phyloP scores from a whole-genome alignment of 345 rosid species.

The Arabis alpina region DNA sequence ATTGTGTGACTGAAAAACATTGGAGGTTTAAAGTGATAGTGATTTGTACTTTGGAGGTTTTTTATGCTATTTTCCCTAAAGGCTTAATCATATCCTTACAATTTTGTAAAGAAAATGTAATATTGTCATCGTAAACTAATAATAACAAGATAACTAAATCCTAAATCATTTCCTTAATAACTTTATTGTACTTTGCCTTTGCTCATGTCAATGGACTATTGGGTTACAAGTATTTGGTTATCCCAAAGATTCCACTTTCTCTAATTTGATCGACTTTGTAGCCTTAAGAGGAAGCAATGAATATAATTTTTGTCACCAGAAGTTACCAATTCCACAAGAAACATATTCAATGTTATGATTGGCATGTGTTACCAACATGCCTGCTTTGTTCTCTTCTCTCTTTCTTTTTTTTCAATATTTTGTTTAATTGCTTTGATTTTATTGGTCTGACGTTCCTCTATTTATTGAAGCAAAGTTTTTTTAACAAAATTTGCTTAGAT shows the following conservation, averaged over 20 bases:
- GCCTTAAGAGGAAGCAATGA: slow-evolving; percentile 40
- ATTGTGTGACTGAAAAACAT: no score
- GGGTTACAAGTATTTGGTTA: slow-evolving; percentile 27
- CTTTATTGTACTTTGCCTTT: slow-evolving; percentile 37
- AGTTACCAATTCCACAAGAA: slow-evolving; percentile 42
- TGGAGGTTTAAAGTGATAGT: no score
- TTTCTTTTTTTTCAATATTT: not conserved
- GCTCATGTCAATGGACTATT: slow-evolving; percentile 28
- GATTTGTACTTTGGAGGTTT: no score
- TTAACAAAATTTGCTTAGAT: no score
- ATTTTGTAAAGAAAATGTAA: not conserved
- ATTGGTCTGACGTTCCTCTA: not conserved
- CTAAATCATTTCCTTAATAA: slow-evolving; percentile 40
- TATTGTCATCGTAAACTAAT: slow-evolving; percentile 10
- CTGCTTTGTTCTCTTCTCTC: slow-evolving; percentile 26
- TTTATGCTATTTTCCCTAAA: no score
- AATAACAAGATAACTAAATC: not conserved
- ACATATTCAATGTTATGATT: slow-evolving; percentile 41
- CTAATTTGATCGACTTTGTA: slow-evolving; percentile 25
- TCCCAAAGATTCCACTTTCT: slow-evolving; percentile 14
- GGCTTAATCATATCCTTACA: slow-evolving; percentile 30
- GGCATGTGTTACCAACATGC: slow-evolving; percentile 47
- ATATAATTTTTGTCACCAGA: slow-evolving; percentile 40
- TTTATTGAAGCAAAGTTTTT: no score
- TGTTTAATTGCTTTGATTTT: not conserved